phyloP scores from a whole-genome alignment of 352 stramenopile genomes.

The Globisporangium cederbergense region DNA sequence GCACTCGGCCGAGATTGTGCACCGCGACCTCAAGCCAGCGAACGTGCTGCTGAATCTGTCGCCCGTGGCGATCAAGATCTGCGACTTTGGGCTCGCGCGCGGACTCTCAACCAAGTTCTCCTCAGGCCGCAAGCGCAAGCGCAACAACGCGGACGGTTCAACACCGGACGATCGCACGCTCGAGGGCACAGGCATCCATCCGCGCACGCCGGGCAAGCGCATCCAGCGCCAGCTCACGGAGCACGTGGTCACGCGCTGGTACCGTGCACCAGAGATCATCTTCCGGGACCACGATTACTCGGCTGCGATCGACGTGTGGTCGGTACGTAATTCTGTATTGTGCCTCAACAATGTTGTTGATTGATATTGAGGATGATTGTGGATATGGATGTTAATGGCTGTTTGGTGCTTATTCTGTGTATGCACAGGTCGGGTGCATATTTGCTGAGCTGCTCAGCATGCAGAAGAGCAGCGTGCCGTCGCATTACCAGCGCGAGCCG shows the following conservation, averaged over 20 bases:
- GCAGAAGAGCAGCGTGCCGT: slow-evolving; percentile 94
- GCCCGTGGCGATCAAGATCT: slow-evolving; percentile 86
- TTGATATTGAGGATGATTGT: background rate
- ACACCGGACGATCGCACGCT: slow-evolving; percentile 56
- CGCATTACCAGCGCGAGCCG: slow-evolving; percentile 92
- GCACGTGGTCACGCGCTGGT: slow-evolving; percentile 95
- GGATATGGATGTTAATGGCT: background rate
- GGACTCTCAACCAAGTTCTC: slow-evolving; percentile 65
- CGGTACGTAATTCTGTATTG: slow-evolving; percentile 42
- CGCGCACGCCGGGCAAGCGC: slow-evolving; percentile 65
- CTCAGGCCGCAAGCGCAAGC: slow-evolving; percentile 43
- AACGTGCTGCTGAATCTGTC: slow-evolving; percentile 88
- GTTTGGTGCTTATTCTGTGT: slow-evolving; percentile 2
- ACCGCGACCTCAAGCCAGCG: slow-evolving; percentile 85
- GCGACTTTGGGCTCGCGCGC: slow-evolving; percentile 78
- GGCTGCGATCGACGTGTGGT: slow-evolving; percentile 86
- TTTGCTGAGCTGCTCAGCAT: slow-evolving; percentile 95
- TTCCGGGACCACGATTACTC: slow-evolving; percentile 89
- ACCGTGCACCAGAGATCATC: slow-evolving; percentile 94
- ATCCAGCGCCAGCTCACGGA: slow-evolving; percentile 92
- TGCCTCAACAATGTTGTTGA: background rate
- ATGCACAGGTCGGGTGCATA: slow-evolving; percentile 89
- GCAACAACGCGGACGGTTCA: slow-evolving; percentile 31
- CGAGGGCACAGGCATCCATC: slow-evolving; percentile 62
- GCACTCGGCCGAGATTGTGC: slow-evolving; percentile 87